Evolutionary conservation across 1,284 basidiomycete species (phyloP).

Genomic region (Anthracocystis walkeri): DNA sequence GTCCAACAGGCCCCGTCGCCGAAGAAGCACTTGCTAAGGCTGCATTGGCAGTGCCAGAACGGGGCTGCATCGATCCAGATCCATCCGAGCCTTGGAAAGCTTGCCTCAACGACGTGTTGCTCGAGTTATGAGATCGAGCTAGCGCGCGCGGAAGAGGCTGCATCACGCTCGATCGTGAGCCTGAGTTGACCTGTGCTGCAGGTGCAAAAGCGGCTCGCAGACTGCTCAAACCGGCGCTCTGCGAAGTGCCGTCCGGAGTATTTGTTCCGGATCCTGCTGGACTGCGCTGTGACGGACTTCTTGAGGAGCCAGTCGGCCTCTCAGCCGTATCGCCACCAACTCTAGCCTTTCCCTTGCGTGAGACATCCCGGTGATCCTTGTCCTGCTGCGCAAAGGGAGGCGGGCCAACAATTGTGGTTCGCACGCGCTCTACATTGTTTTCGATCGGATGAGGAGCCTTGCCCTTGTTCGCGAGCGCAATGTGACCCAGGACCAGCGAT

Average conservation of each 20-base stretch:
- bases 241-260: conserved; percentile 36
- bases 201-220: conserved; percentile 43
- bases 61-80: conserved; percentile 22
- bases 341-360: conserved; percentile 24
- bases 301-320: conserved; percentile 4
- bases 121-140: conserved; percentile 30
- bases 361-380: conserved; percentile 2
- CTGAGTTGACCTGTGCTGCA: conserved; percentile 18
- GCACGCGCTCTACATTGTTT: conserved; percentile 64
- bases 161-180: conserved; percentile 42
- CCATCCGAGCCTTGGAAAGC: conserved; percentile 27
- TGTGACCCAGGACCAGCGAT: conserved; percentile 52
- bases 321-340: conserved; percentile 11
- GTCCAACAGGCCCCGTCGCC: not conserved
- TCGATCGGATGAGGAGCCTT: conserved; percentile 52
- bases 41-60: conserved; percentile 3
- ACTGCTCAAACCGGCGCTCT: conserved; percentile 17
- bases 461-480: conserved; percentile 55
- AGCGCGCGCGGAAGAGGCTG: conserved; percentile 37
- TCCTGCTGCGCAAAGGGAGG: conserved; percentile 23
- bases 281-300: conserved; percentile 23
- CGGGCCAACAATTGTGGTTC: conserved; percentile 65
- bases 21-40: conserved; percentile 2
- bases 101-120: conserved; percentile 42
- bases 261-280: conserved; percentile 35